Conservation (phyloP, 1,284 basidiomycete species). For the Fomitopsis pinicola region DNA sequence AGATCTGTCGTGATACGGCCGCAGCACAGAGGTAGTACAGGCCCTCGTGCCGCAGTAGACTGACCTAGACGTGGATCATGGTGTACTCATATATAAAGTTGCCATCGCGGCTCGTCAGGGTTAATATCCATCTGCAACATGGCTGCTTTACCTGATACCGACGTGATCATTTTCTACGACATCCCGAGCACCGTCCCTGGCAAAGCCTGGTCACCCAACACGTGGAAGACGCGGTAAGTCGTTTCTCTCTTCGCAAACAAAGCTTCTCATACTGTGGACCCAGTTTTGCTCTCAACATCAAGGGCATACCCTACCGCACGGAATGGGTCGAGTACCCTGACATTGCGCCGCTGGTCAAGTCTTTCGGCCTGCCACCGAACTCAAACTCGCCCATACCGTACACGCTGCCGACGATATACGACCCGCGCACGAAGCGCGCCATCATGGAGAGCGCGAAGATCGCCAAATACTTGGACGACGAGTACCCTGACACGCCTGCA, state of each 20-base stretch:
- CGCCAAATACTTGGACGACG: conserved; percentile 27
- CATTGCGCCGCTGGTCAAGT: conserved; percentile 13
- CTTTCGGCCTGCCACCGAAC: not conserved
- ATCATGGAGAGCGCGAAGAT: conserved; percentile 28
- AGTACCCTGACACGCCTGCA: conserved; percentile 20
- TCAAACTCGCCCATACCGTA: conserved; percentile 2
- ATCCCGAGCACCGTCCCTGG: not conserved
- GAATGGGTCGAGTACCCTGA: conserved; percentile 30
- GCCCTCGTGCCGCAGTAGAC: too few relatives aligned
- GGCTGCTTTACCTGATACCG: not conserved
- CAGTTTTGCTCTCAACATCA: conserved; percentile 23
- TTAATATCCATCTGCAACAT: not conserved
- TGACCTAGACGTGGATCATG: too few relatives aligned
- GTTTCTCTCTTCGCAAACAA: not conserved
- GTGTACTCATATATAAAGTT: too few relatives aligned
- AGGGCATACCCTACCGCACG: conserved; percentile 25
- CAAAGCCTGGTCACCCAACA: not conserved
- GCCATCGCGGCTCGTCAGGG: too few relatives aligned
- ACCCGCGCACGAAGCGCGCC: conserved; percentile 18
- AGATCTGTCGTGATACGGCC: too few relatives aligned
- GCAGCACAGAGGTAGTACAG: too few relatives aligned
- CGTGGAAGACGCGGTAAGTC: not conserved
- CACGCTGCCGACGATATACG: conserved; percentile 24
- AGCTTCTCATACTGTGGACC: not conserved
- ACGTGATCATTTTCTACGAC: not conserved